Percentiles rank a stretch among this genome's conserved stretches.
Conservation (phyloP, 768 basidiomycete genomes). For the Suillus americanus region DNA sequence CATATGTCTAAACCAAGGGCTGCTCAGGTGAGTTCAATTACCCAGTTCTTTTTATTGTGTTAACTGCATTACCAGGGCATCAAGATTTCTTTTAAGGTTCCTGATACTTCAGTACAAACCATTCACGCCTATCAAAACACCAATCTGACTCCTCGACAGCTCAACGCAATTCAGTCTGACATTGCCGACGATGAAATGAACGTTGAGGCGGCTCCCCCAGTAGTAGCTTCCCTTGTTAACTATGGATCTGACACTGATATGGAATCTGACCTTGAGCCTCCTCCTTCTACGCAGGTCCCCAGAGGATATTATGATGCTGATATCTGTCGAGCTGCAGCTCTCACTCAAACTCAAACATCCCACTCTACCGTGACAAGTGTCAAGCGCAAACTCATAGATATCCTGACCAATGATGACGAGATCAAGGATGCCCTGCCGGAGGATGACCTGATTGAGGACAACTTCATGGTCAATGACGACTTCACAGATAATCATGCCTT, state of each 20-base stretch:
- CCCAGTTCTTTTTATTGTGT: background rate
- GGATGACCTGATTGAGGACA: no score
- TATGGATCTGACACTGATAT: background rate
- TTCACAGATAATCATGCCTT: background rate
- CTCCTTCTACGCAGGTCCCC: background rate
- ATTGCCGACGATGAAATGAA: background rate
- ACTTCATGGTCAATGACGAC: background rate
- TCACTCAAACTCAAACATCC: background rate
- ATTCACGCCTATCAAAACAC: background rate
- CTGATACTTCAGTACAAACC: background rate
- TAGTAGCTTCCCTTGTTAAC: background rate
- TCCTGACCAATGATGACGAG: no score
- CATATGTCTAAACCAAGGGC: background rate
- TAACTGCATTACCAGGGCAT: background rate
- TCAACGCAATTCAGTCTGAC: background rate
- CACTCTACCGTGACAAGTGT: background rate
- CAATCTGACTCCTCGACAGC: background rate
- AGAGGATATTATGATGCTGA: background rate
- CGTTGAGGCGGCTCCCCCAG: background rate
- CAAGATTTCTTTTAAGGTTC: background rate
- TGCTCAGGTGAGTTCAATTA: background rate
- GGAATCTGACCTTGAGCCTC: background rate
- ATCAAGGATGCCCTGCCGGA: no score
- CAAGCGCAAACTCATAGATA: background rate
- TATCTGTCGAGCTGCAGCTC: background rate